Evolutionary conservation across 805 yeast genomes (phyloP), one percentile per base, ranked within the genome.

Genomic region (Ogataea wickerhamii): DNA sequence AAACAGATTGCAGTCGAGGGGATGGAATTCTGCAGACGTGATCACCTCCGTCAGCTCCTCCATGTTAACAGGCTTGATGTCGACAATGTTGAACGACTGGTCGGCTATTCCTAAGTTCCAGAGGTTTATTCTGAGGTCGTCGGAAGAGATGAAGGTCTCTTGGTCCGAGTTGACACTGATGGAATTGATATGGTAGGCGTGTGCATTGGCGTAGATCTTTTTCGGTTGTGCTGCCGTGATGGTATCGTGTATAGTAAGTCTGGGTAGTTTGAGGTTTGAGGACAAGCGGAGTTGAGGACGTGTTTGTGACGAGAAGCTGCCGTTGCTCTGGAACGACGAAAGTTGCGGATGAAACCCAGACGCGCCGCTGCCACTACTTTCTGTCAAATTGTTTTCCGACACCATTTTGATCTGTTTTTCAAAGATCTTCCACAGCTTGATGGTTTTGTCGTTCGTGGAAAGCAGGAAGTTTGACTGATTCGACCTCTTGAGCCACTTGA

Each of bases 21-120:
- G 98, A 63, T 94, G 98, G 68, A 93, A 93, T 61, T 89, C 96
- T 2, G 98, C 94, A 55, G 89, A 77, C 13, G 99, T 93, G 48
- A 93, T 91, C 36, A 93, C 98, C 64, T 93, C 98, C 7, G 98
- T 91, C 53, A 93, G 75, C 66, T 93, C 99, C 68, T 93, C 99
- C 98, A 93, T 94, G 64, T 88, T 88, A 5, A 88, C 86, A 7
- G 99, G 99, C 62, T 94, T 88, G 56, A 93, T 93, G 66, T 93
- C 98, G 41, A 93, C 98, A 49, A 93, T 93, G 63, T 93, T 94
- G 66, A 93, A 93, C 53, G 89, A 78, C 67, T 91, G 96, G 64
- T 91, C 96, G 16, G 96, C 87, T 51, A 88, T 85, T 38, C 87
- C 88, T 50, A 89, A 71, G 63, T 91, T 89, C 99, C 99, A 93